Evolutionary conservation across 192 early-diverging fungal species (phyloP).

Genomic region (Podila minutissima): DNA sequence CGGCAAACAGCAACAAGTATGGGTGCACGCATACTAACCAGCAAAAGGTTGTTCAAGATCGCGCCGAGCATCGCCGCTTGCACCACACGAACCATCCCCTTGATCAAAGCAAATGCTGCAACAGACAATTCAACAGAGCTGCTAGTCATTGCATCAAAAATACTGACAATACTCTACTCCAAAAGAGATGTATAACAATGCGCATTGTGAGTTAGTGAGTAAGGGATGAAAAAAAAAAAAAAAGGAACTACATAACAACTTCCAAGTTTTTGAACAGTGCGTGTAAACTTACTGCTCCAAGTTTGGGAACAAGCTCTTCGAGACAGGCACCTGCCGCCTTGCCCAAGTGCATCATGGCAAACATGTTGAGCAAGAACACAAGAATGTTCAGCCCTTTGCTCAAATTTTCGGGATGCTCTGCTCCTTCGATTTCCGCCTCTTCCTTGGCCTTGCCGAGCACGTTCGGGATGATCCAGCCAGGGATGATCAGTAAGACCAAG

Average conservation of each 20-base stretch:
- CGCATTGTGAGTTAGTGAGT: neutral
- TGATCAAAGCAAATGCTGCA: slow-evolving; percentile 69
- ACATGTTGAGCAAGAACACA: slow-evolving; percentile 30
- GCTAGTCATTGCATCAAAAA: slow-evolving; percentile 78
- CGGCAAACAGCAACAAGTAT: too few species aligned
- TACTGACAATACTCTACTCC: slow-evolving; percentile 74
- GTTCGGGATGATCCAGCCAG: slow-evolving; percentile 24
- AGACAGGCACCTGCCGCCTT: slow-evolving; percentile 30
- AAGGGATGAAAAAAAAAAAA: neutral
- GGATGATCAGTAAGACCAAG: slow-evolving; percentile 28
- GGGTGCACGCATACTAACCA: slow-evolving; percentile 79
- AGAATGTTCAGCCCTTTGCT: slow-evolving; percentile 12
- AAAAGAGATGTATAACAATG: neutral
- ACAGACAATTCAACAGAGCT: slow-evolving; percentile 87
- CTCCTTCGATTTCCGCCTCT: neutral
- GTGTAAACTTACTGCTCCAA: slow-evolving; percentile 21
- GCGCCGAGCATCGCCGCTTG: slow-evolving; percentile 79
- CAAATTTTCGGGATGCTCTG: neutral
- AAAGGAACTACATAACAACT: neutral
- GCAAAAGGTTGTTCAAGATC: slow-evolving; percentile 85
- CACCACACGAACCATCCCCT: slow-evolving; percentile 71
- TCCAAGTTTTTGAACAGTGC: neutral
- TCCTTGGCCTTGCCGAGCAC: neutral
- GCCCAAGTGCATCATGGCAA: slow-evolving; percentile 39
- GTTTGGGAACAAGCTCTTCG: slow-evolving; percentile 28